Evolutionary conservation across 2,329 filamentous ascomycete genomes (phyloP).

Genomic region (Huntiella bhutanensis): DNA sequence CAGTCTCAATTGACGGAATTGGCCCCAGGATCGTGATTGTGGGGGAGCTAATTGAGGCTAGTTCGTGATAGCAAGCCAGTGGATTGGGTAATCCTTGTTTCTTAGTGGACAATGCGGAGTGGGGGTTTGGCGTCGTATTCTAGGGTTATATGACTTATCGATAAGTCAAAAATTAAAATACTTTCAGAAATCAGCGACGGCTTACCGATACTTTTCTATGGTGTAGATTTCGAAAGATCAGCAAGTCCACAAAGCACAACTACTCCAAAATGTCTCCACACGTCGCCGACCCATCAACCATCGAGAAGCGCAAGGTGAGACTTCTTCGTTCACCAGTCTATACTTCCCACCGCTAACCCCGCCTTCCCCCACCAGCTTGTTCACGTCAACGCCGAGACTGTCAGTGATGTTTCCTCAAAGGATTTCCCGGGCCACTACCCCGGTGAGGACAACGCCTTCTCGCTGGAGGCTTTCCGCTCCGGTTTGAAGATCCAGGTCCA

Average conservation of each 20-base stretch:
- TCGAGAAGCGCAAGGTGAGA: conserved; percentile 41
- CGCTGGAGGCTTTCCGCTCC: conserved; percentile 51
- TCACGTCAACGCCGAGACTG: conserved; percentile 72
- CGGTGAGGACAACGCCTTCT: conserved; percentile 71
- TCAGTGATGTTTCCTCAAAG: conserved; percentile 72
- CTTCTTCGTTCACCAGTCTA: neutral
- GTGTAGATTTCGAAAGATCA: neutral
- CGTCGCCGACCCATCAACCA: conserved; percentile 34
- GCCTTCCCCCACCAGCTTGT: conserved; percentile 41
- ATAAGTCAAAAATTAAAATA: conserved; percentile 8
- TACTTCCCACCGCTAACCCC: neutral
- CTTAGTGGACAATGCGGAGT: neutral
- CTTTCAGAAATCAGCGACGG: too few relatives aligned
- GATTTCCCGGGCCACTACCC: conserved; percentile 86
- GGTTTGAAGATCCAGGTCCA: conserved; percentile 65
- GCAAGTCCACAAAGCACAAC: neutral
- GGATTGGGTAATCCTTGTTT: conserved; percentile 1
- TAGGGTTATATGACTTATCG: conserved; percentile 2
- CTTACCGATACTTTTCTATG: too few relatives aligned
- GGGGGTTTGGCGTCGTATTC: neutral
- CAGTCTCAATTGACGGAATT: too few relatives aligned
- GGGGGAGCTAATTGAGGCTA: too few relatives aligned
- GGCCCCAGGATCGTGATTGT: too few relatives aligned
- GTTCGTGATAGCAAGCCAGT: too few relatives aligned
- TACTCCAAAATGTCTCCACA: conserved; percentile 23